Evolutionary conservation across 306 rosid genomes (phyloP), one percentile per base, ranked within the genome.

Genomic region (Gleditsia sinensis): DNA sequence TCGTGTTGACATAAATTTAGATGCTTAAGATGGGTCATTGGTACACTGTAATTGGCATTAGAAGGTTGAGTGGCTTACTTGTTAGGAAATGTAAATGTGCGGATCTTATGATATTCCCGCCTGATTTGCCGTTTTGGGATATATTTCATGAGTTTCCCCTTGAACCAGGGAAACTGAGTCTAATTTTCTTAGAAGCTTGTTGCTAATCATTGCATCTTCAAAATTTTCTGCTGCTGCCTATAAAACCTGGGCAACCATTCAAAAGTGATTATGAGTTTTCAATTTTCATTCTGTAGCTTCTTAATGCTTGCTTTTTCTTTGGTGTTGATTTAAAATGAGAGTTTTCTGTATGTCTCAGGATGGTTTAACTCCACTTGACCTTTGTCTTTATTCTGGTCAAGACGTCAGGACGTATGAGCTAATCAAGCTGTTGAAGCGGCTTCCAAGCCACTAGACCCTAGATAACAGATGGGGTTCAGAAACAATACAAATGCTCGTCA

Each of bases 361-460:
- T 78, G 95, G 95, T 49, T 86, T 90, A 56, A 86, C 95, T 65
- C 92, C 99, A 11, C 88, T 94, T 23, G 96, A 87, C 13, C 86
- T 94, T 46, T 94, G 99, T 82, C 97, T 94, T 45, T 78, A 80
- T 84, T 82, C 80, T 55, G 99, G 96, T 24, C 92, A 46, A 67
- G 85, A 84, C 75, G 46, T 72, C 12, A 81, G 87, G 79, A 94
- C 93, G 49, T 90, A 86, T 4, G 95, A 92, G 89, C 86, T 94
- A 64, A 80, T 92, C 71, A 92, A 87, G 88, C 74, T 90, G 80
- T 82, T 94, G 83, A 94, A 94, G 80, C 85, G 48, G 69, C 82
- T 88, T 83, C 96, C 80, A 7, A 81, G 71, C 49, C 74, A 73
- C 45, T 56, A 67, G 55, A 36, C 20, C 10, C 10, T 50, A 10